Base-by-base conservation (phyloP, 768 basidiomycete genomes). In the Hortiboletus flavorubellus region DNA sequence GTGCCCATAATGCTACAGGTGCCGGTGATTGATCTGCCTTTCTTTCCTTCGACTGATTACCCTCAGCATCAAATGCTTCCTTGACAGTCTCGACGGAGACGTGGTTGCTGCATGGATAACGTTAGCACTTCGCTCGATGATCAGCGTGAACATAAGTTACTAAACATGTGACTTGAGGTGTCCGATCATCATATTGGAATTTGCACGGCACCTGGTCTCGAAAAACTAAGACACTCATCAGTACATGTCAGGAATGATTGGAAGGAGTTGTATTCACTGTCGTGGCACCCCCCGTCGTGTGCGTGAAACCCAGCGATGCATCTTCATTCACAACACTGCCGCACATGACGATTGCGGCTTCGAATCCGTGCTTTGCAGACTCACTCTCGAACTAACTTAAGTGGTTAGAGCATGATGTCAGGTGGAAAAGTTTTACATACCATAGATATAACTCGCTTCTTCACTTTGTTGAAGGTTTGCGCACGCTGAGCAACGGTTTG, bases 141-240 rank as follows among this genome's bases (percentile, higher is more conserved):
- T n/a, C 14, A 49, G 9, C 2, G 31, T 10, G 31, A 31, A 37
- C n/a, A 10, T 6, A 21, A 55, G 37, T 15, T 51, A 56, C 55
- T 52, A 52, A 2, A 56, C 46, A 18, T 56, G 55, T 4, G 51
- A 8, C 31, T 57, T 57, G 42, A 57, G 56, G 10, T 57, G 50
- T 1, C 51, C 41, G 11, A 57, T 49, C 29, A 57, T 53, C n/a
- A 3, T 11, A 34, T 33, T 16, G 5, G 31, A 1, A 34, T 31
- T 9, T 29, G 56, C 42, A 23, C 14, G 34, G 29, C 56, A 57
- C 1, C 41, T 18, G 3, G 41, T 53, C 42, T 57, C 35, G 3
- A 53, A 57, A 53, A 48, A 57, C 46, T 56, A 8, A 7, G 33
- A 26, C 4, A 9, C 3, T 5, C 18, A 44, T 31, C 14, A 46